These are phyloP conservation scores for Kondoa subrosea DNA, from an alignment of 768 basidiomycete species.

Conservation along the genomic window DNA sequence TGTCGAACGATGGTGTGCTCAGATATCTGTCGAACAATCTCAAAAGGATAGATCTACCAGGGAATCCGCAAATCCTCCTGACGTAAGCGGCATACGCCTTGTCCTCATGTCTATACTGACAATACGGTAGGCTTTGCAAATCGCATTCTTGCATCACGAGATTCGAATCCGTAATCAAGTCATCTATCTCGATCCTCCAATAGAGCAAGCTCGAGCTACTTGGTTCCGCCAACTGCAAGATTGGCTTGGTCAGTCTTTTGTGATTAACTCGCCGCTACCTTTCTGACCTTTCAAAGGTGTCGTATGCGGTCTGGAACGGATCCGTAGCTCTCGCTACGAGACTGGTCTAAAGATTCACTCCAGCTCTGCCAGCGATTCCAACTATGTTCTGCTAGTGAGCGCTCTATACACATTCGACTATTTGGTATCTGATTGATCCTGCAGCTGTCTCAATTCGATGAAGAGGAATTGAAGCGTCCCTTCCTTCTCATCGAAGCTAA, in stretches of 20 bases:
- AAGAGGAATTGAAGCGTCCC: constrained; percentile 58
- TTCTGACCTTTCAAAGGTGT: constrained; percentile 31
- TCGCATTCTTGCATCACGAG: constrained; percentile 83
- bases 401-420: not conserved
- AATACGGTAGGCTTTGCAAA: constrained; percentile 37
- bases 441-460: constrained; percentile 60
- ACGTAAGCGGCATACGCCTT: not conserved
- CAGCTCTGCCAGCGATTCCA: constrained; percentile 46
- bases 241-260: constrained; percentile 45
- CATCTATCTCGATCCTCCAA: constrained; percentile 94
- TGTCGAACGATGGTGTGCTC: constrained; percentile 61
- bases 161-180: constrained; percentile 97
- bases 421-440: not conserved
- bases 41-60: not conserved
- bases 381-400: constrained; percentile 65
- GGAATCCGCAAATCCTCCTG: not conserved
- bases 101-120: constrained; percentile 10
- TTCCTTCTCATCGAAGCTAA: constrained; percentile 75
- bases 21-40: constrained; percentile 33
- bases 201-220: constrained; percentile 75
- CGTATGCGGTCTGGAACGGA: constrained; percentile 66
- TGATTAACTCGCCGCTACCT: constrained; percentile 25
- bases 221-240: constrained; percentile 83
- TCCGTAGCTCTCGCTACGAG: constrained; percentile 92
- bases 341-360: constrained; percentile 80